Evolutionary conservation across 164 flowering plant genomes (phyloP).

Genomic region (Nelumbo lutea): DNA sequence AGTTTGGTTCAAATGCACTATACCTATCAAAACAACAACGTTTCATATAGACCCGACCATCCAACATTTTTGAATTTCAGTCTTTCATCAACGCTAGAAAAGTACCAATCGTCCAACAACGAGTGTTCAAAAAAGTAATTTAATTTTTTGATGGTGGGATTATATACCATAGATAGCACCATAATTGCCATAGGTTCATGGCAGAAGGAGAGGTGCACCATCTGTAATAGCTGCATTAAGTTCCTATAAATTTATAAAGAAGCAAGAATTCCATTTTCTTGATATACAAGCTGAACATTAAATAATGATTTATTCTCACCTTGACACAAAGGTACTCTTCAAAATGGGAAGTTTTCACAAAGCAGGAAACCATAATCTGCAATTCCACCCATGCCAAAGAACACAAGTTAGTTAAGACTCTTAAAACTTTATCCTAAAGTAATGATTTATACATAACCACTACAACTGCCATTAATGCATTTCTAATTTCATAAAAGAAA

Average conservation of each 20-base stretch:
- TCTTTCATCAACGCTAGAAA: neutral
- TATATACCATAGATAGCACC: no score
- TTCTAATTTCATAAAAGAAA: neutral
- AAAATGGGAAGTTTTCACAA: conserved; percentile 87
- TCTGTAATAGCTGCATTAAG: no score
- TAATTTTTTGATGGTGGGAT: no score
- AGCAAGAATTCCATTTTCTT: neutral
- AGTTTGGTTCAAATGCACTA: no score
- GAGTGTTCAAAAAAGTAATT: neutral
- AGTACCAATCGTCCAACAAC: neutral
- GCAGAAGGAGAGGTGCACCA: no score
- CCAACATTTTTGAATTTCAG: neutral
- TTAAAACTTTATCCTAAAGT: neutral
- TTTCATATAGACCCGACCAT: neutral
- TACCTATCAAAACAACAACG: no score
- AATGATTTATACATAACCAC: neutral
- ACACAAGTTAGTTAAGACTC: neutral
- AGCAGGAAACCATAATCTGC: conserved; percentile 90
- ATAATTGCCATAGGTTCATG: no score
- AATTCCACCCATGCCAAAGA: conserved; percentile 7
- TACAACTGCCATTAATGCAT: neutral
- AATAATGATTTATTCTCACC: conserved; percentile 34
- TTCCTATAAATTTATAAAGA: no score
- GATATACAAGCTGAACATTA: neutral
- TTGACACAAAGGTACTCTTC: conserved; percentile 94